phyloP scores from a whole-genome alignment of 768 basidiomycete genomes.

The Lactarius akahatsu region DNA sequence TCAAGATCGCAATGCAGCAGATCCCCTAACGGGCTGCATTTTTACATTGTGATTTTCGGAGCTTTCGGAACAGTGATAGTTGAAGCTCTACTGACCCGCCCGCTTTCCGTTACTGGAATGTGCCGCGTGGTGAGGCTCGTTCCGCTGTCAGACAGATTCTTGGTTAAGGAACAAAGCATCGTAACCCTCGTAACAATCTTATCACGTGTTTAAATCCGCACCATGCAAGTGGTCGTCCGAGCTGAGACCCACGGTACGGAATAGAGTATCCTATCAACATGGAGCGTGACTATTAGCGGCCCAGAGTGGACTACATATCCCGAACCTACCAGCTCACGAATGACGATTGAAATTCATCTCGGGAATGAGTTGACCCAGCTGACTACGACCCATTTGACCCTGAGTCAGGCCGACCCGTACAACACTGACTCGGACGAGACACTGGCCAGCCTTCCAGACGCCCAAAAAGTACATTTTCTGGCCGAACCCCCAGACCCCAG shows the following conservation, averaged over 20 bases:
- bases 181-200: not conserved
- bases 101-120: constrained; percentile 30
- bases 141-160: constrained; percentile 59
- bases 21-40: constrained; percentile 33
- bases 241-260: not conserved
- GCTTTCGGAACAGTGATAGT: constrained; percentile 38
- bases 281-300: not conserved
- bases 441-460: no score
- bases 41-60: constrained; percentile 23
- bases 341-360: not conserved
- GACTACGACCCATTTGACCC: no score
- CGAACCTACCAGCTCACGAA: not conserved
- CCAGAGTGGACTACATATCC: not conserved
- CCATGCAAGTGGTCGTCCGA: not conserved
- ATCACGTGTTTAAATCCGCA: not conserved
- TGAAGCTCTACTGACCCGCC: constrained; percentile 60
- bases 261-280: not conserved
- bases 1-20: constrained; percentile 42
- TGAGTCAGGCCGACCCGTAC: no score
- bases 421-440: no score
- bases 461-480: no score
- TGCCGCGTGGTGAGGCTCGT: constrained; percentile 54
- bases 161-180: not conserved
- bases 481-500: no score
- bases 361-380: not conserved